Evolutionary conservation across 2,329 filamentous ascomycete species (phyloP).

Genomic region (Daldinia sp.): DNA sequence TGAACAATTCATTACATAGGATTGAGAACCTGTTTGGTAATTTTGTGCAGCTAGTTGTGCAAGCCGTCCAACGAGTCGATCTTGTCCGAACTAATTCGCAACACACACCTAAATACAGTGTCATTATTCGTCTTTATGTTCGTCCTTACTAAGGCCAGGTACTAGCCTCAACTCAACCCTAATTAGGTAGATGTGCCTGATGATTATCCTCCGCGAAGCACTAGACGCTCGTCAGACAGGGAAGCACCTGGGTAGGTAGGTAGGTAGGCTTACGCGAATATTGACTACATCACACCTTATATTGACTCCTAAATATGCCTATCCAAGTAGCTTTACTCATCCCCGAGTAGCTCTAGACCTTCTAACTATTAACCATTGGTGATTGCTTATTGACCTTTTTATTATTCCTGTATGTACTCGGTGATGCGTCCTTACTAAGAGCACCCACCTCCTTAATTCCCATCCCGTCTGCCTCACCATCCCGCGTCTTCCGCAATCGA

Average conservation of each 20-base stretch:
- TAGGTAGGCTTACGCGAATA: conserved; percentile 1
- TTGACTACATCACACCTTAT: conserved; percentile 13
- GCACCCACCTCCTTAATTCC: conserved; percentile 3
- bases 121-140: neutral
- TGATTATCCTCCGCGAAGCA: conserved; percentile 17
- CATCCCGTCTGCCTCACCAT: conserved; percentile 19
- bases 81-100: neutral
- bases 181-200: conserved; percentile 35
- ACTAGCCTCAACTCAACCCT: conserved; percentile 3
- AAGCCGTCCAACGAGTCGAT: neutral
- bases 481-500: conserved; percentile 33
- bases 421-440: conserved; percentile 25
- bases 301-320: conserved; percentile 27
- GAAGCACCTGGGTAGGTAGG: neutral
- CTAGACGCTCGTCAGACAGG: conserved; percentile 5
- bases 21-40: neutral
- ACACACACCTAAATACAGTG: neutral
- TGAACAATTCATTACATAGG: neutral
- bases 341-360: conserved; percentile 6
- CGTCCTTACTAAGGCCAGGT: conserved; percentile 10
- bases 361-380: conserved; percentile 12
- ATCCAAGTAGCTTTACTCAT: conserved; percentile 20
- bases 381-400: conserved; percentile 19
- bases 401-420: conserved; percentile 32
- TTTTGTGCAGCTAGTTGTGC: neutral